Evolutionary conservation across 148 eudicot species (phyloP).

Genomic region (Rhododendron kiyosumense): DNA sequence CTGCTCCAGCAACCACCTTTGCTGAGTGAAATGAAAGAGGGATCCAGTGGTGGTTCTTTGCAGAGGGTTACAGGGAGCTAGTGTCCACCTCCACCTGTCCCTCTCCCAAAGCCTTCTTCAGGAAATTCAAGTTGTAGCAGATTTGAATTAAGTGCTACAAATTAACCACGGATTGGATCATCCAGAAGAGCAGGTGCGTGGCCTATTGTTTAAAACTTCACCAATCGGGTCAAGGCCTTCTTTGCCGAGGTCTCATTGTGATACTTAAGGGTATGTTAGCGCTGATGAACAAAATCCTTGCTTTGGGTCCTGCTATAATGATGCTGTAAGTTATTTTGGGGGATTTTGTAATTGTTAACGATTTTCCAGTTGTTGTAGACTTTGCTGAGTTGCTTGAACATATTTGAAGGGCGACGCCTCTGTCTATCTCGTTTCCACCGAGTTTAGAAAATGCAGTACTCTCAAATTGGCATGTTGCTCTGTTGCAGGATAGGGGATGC

Average conservation of each 20-base stretch:
- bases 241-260: conserved; percentile 82
- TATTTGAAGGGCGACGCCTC: background rate
- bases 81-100: conserved; percentile 81
- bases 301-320: conserved; percentile 64
- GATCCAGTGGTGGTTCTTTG: conserved; percentile 21
- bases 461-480: conserved; percentile 10
- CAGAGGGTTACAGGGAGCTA: conserved; percentile 35
- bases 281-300: conserved; percentile 86
- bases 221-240: conserved; percentile 80
- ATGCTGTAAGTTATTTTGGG: conserved; percentile 52
- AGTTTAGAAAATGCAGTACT: background rate
- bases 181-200: conserved; percentile 64
- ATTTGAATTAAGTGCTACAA: conserved; percentile 35
- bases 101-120: conserved; percentile 77
- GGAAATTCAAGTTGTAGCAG: conserved; percentile 41
- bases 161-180: conserved; percentile 58
- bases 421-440: background rate
- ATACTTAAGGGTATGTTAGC: conserved; percentile 89
- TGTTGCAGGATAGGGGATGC: conserved; percentile 74
- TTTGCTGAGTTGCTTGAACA: background rate
- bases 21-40: conserved; percentile 32
- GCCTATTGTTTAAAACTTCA: conserved; percentile 64
- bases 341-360: background rate
- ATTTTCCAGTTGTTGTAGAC: background rate
- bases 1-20: no score